These are phyloP conservation scores for Hymenoscyphus infarciens DNA, from an alignment of 2,329 filamentous ascomycete species.

Conservation along the genomic window DNA sequence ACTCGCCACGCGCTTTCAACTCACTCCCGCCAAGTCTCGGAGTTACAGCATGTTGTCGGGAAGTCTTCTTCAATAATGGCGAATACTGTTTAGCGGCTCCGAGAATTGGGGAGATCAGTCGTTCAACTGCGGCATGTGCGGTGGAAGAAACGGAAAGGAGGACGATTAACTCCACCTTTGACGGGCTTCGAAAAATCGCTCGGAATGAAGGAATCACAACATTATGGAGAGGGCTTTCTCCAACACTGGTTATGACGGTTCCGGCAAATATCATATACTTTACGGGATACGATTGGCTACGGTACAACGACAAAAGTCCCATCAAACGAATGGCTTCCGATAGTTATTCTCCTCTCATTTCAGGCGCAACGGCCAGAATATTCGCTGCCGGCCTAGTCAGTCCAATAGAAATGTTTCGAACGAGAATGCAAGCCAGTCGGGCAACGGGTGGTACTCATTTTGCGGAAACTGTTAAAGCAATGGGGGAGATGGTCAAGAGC, in stretches of 20 bases:
- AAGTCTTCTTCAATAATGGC: conserved; percentile 91
- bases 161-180: conserved; percentile 85
- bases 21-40: conserved; percentile 79
- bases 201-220: conserved; percentile 84
- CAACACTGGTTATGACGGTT: conserved; percentile 88
- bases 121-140: conserved; percentile 59
- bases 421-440: conserved; percentile 78
- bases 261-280: conserved; percentile 98
- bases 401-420: conserved; percentile 91
- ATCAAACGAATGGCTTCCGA: conserved; percentile 62
- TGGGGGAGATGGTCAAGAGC: conserved; percentile 73
- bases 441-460: conserved; percentile 63
- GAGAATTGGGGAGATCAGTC: conserved; percentile 26
- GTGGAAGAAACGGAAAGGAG: conserved; percentile 82
- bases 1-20: conserved; percentile 52
- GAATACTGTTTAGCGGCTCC: conserved; percentile 48
- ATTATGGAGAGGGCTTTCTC: conserved; percentile 90
- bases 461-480: conserved; percentile 69
- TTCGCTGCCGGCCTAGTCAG: conserved; percentile 79
- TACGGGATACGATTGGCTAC: conserved; percentile 93
- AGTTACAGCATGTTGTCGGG: conserved; percentile 90
- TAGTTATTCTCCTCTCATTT: conserved; percentile 72
- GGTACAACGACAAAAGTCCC: conserved; percentile 69
- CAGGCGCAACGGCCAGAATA: conserved; percentile 73
- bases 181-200: conserved; percentile 90